Conservation (phyloP, 73 alveolate genomes). For the Diophrys sp. region DNA sequence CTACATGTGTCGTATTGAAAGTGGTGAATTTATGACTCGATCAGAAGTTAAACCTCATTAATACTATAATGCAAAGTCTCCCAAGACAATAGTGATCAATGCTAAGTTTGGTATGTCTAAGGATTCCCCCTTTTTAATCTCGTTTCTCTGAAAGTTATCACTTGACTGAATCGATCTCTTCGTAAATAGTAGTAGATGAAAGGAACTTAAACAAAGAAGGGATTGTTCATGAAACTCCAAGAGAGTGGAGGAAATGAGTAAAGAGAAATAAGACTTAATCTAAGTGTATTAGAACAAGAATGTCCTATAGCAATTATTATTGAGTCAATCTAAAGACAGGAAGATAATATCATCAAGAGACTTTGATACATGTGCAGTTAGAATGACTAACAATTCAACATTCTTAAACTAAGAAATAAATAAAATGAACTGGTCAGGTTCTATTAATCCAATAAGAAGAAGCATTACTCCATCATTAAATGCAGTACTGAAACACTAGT, state of each 20-base stretch:
- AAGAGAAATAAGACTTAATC: neutral
- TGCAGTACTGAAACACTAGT: too few relatives aligned
- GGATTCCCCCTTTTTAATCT: neutral
- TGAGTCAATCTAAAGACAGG: neutral
- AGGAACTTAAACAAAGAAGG: neutral
- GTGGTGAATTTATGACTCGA: neutral
- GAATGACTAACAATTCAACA: neutral
- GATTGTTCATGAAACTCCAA: neutral
- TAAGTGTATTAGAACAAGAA: neutral
- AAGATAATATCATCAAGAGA: neutral
- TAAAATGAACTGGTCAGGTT: neutral
- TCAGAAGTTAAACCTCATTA: neutral
- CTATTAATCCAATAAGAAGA: too few relatives aligned
- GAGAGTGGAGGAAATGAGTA: neutral
- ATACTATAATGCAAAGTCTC: neutral
- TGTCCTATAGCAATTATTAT: neutral
- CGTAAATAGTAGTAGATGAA: neutral
- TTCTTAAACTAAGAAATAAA: neutral
- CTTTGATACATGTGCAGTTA: neutral
- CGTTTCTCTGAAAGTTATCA: neutral
- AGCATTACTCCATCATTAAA: too few relatives aligned
- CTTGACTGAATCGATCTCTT: neutral
- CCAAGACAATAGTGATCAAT: neutral
- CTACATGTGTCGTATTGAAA: neutral
- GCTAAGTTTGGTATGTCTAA: neutral